Evolutionary conservation across 495 filamentous ascomycete species (phyloP).

Genomic region (Penicillium simplicissimum): DNA sequence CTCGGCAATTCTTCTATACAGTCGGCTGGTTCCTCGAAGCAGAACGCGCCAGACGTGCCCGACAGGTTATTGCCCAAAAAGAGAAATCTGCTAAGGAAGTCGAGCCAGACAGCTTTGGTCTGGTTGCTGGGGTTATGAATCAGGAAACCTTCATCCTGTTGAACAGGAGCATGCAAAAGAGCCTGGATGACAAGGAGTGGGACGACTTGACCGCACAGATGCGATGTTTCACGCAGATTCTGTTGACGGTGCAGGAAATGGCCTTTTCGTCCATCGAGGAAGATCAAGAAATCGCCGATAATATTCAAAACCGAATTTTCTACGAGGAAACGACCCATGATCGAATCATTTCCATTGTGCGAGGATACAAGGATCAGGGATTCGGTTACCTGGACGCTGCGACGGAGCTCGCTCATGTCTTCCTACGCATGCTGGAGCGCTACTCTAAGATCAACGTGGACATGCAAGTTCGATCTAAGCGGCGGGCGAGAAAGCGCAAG

Average conservation of each 20-base stretch:
- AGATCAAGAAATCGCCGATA: constrained; percentile 97
- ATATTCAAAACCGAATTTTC: constrained; percentile 94
- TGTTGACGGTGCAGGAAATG: constrained; percentile 97
- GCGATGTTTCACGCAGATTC: constrained; percentile 74
- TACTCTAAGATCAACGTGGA: constrained; percentile 95
- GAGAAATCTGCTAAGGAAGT: constrained; percentile 42
- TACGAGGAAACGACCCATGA: constrained; percentile 97
- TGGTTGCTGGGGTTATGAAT: constrained; percentile 85
- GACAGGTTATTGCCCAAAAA: constrained; percentile 44
- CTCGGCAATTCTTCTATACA: constrained; percentile 86
- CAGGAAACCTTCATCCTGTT: constrained; percentile 90
- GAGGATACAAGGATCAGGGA: constrained; percentile 87
- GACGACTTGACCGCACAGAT: constrained; percentile 82
- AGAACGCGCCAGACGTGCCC: constrained; percentile 71
- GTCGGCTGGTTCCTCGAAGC: constrained; percentile 94
- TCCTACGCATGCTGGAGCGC: constrained; percentile 85
- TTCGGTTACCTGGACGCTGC: constrained; percentile 91
- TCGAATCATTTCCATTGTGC: constrained; percentile 71
- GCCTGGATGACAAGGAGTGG: constrained; percentile 82
- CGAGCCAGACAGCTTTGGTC: constrained; percentile 76
- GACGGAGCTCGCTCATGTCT: constrained; percentile 89
- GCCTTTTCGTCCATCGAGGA: constrained; percentile 79
- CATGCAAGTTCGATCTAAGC: constrained; percentile 82
- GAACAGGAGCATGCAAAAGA: constrained; percentile 76
- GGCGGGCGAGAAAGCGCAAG: constrained; percentile 66